Conservation (phyloP, 148 eudicot genomes). For the Hydrangea macrophylla region DNA sequence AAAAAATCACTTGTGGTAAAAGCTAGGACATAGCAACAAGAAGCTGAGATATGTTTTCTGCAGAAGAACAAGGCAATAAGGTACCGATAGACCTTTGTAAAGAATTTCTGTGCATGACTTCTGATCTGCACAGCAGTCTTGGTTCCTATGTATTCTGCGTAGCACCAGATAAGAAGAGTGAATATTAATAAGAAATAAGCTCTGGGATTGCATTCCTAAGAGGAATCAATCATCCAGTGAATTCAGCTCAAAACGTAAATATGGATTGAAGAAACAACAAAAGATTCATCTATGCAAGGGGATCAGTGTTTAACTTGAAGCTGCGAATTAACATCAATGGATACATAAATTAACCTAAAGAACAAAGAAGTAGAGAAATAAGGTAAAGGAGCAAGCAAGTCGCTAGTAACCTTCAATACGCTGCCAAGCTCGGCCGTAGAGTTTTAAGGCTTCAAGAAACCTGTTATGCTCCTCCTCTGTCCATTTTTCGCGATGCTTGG, state of each 20-base stretch:
- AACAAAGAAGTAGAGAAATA: background rate
- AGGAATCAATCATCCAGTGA: conserved; percentile 12
- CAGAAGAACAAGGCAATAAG: conserved; percentile 32
- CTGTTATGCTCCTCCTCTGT: conserved; percentile 94
- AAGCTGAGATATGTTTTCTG: conserved; percentile 7
- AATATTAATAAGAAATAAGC: conserved; percentile 26
- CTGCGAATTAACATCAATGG: conserved; percentile 9
- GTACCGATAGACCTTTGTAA: conserved; percentile 82
- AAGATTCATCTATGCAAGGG: background rate
- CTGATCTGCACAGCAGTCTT: conserved; percentile 99
- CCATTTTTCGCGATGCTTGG: conserved; percentile 99
- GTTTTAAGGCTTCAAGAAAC: conserved; percentile 94
- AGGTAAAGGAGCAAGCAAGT: conserved; percentile 7
- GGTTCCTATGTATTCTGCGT: conserved; percentile 91
- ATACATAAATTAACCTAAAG: background rate
- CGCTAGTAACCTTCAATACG: conserved; percentile 91
- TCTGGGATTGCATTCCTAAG: conserved; percentile 6
- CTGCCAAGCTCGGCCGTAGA: conserved; percentile 99
- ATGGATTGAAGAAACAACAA: conserved; percentile 1
- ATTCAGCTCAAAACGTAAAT: conserved; percentile 12
- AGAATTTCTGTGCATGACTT: conserved; percentile 98
- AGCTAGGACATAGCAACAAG: background rate
- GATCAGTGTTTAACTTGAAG: conserved; percentile 7
- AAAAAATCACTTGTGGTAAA: no score
- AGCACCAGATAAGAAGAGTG: conserved; percentile 32